Percentiles rank a stretch among this genome's conserved stretches.
Conservation (phyloP, 2,329 filamentous ascomycete species). For the Pseudogymnoascus sp. region DNA sequence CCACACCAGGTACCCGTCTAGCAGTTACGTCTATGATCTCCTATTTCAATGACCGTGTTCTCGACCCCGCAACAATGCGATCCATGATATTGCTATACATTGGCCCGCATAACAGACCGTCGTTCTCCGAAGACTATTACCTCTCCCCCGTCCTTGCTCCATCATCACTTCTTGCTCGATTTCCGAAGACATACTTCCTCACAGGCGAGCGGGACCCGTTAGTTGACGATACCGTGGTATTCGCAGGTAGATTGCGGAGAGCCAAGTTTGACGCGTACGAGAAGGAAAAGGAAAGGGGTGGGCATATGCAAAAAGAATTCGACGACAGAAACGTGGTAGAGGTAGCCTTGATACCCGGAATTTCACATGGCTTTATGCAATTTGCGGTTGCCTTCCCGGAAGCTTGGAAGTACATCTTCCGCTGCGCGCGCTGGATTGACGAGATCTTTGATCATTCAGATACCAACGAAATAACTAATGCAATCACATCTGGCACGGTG, state of each 20-base stretch:
- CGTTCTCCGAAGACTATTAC: slow-evolving; percentile 85
- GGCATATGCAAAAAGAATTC: slow-evolving; percentile 45
- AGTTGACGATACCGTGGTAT: slow-evolving; percentile 94
- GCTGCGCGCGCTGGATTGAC: slow-evolving; percentile 72
- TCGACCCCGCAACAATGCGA: slow-evolving; percentile 97
- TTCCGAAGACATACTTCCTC: slow-evolving; percentile 88
- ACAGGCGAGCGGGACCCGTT: slow-evolving; percentile 92
- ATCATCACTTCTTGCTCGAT: slow-evolving; percentile 70
- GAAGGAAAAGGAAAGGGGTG: slow-evolving; percentile 43
- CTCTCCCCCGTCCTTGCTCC: slow-evolving; percentile 86
- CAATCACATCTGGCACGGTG: slow-evolving; percentile 17
- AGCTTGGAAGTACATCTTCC: slow-evolving; percentile 78
- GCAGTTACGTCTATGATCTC: slow-evolving; percentile 96
- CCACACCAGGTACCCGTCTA: slow-evolving; percentile 53
- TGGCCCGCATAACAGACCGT: slow-evolving; percentile 82
- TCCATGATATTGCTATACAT: slow-evolving; percentile 98
- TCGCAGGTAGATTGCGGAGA: slow-evolving; percentile 77
- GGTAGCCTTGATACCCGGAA: slow-evolving; percentile 75
- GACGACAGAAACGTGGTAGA: slow-evolving; percentile 69
- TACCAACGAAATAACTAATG: slow-evolving; percentile 30
- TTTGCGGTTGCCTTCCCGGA: slow-evolving; percentile 83
- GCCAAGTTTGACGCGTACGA: slow-evolving; percentile 54
- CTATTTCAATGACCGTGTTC: slow-evolving; percentile 90
- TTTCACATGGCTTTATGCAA: slow-evolving; percentile 89
- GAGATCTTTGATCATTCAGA: slow-evolving; percentile 58